Evolutionary conservation across 352 stramenopile genomes (phyloP), one percentile per base, ranked within the genome.

Genomic region (Blastocystis sp.): DNA sequence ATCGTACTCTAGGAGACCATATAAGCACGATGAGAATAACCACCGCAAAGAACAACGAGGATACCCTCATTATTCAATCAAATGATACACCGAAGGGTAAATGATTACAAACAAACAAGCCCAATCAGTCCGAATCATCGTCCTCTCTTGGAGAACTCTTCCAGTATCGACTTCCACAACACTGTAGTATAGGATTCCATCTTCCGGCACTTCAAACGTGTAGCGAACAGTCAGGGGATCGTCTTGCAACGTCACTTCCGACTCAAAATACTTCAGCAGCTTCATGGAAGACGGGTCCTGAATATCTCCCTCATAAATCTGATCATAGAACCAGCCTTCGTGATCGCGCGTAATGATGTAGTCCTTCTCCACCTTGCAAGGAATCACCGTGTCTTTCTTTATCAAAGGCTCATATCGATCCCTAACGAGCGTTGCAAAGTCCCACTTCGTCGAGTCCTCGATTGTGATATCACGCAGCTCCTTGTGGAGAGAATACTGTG

Each of bases 101-200:
- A 11, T 59, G 51, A 59, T 6, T 11, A 16, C 32, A 18, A 59
- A 59, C 51, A 59, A 59, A 59, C 51, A 59, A 54, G 2, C 3
- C 51, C 32, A 59, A 59, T 59, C 51, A 2, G 51, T 59, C n/a
- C 32, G 51, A 32, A 59, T 16, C 4, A 59, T 59, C 7, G 51
- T 59, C 3, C 32, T 27, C 11, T 59, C 51, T 11, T 59, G 51
- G 32, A 75, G 42, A 29, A 75, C 63, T 29, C 42, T 1, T 14
- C 63, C 63, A 48, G 63, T 75, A 51, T 40, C 29, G n/a, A 51
- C 40, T 9, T 75, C 63, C 48, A n/a, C 42, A 53, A 75, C 63
- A n/a, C 24, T 51, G 42, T 75, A 75, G 21, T 40, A 53, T 11
- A 75, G 42, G 21, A 75, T 75, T 32, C 36, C 42, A 51, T 75